Evolutionary conservation across 257 asterid species (phyloP).

Genomic region (Verbascum thapsus): DNA sequence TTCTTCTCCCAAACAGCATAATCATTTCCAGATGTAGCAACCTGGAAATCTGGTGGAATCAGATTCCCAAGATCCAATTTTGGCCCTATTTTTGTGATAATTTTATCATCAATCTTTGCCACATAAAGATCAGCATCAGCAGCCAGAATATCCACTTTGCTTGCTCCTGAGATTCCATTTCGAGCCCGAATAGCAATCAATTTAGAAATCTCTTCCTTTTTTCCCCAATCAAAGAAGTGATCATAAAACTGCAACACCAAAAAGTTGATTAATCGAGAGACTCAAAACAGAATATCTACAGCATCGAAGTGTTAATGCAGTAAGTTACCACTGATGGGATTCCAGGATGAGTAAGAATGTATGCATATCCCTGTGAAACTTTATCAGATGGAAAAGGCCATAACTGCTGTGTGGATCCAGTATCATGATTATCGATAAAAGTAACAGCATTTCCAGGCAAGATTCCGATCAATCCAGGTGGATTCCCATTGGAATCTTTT

Average conservation of each 20-base stretch:
- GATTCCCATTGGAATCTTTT: slow-evolving; percentile 60
- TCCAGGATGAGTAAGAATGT: slow-evolving; percentile 90
- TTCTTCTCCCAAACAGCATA: slow-evolving; percentile 71
- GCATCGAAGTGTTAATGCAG: too few relatives aligned
- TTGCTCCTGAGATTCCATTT: slow-evolving; percentile 57
- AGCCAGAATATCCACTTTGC: slow-evolving; percentile 71
- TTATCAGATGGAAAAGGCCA: slow-evolving; percentile 88
- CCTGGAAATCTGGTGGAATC: slow-evolving; percentile 54
- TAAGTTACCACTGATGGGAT: slow-evolving; percentile 60
- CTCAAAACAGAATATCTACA: too few relatives aligned
- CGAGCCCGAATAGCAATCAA: slow-evolving; percentile 48
- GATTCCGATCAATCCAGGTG: slow-evolving; percentile 83
- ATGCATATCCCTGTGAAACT: slow-evolving; percentile 77
- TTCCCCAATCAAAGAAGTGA: slow-evolving; percentile 75
- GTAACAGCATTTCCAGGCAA: slow-evolving; percentile 69
- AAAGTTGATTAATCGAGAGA: too few relatives aligned
- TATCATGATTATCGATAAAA: slow-evolving; percentile 83
- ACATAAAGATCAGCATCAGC: slow-evolving; percentile 72
- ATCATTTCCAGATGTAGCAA: slow-evolving; percentile 55
- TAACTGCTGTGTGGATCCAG: slow-evolving; percentile 63
- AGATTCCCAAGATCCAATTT: slow-evolving; percentile 58
- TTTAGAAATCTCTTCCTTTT: slow-evolving; percentile 57
- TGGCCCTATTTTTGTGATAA: slow-evolving; percentile 69
- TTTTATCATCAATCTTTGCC: slow-evolving; percentile 61
- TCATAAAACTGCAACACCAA: slow-evolving; percentile 66